These are phyloP conservation scores for Colletotrichum destructivum DNA, from an alignment of 2,329 filamentous ascomycete genomes.

Conservation along the genomic window DNA sequence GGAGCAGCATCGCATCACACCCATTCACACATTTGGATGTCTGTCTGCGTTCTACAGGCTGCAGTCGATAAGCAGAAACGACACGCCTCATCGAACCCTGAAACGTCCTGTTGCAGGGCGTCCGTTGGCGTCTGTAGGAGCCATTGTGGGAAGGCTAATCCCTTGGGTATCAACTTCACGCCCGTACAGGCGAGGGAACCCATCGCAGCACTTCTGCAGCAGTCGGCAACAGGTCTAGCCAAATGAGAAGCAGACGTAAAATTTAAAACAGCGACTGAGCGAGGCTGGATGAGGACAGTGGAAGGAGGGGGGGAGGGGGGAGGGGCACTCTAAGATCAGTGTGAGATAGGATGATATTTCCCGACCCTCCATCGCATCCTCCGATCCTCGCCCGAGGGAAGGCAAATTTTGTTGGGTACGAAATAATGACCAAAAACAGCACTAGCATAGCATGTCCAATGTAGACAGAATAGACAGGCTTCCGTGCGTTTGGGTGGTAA, in stretches of 20 bases:
- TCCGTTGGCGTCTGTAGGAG: not conserved
- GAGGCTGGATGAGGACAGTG: not conserved
- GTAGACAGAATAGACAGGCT: not conserved
- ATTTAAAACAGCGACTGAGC: not conserved
- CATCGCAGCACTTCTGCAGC: constrained; percentile 21
- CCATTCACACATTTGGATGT: not conserved
- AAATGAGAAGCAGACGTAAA: not conserved
- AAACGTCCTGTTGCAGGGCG: constrained; percentile 23
- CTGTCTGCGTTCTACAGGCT: not conserved
- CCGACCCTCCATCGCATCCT: constrained; percentile 34
- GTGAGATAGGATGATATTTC: constrained; percentile 23
- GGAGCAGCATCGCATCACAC: constrained; percentile 21
- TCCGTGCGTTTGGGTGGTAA: not conserved
- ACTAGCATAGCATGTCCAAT: not conserved
- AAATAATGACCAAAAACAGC: not conserved
- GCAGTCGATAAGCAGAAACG: constrained; percentile 12
- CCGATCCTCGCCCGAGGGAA: constrained; percentile 6
- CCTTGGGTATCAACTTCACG: constrained; percentile 33
- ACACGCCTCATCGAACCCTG: constrained; percentile 26
- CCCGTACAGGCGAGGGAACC: not conserved
- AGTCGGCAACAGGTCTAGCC: constrained; percentile 11
- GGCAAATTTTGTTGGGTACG: constrained; percentile 16
- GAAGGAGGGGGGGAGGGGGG: too few relatives aligned
- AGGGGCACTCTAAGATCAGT: too few relatives aligned
- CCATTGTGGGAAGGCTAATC: constrained; percentile 3